Conservation (phyloP, 441 rosid species). For the Gossypium trilobum region DNA sequence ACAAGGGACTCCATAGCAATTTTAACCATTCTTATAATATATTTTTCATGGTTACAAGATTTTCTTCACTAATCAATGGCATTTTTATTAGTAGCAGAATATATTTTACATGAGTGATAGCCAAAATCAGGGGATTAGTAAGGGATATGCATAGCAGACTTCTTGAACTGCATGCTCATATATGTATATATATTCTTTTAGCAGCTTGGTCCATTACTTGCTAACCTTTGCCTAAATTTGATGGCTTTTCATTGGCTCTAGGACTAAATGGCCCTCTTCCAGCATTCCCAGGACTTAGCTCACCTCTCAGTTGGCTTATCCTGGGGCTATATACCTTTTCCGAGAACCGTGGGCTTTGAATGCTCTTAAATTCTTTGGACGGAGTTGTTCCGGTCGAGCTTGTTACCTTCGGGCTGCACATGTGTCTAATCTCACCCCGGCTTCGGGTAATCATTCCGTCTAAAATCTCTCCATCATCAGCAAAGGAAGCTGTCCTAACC, state of each 20-base stretch:
- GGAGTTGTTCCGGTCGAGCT: conserved; percentile 32
- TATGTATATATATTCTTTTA: neutral
- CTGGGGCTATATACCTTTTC: conserved; percentile 52
- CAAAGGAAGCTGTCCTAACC: conserved; percentile 46
- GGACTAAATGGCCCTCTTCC: conserved; percentile 53
- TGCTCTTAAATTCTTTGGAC: conserved; percentile 34
- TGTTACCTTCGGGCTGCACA: conserved; percentile 31
- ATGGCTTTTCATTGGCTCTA: conserved; percentile 39
- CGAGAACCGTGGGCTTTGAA: conserved; percentile 49
- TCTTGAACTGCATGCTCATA: neutral
- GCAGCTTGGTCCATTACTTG: neutral
- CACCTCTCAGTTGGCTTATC: conserved; percentile 43
- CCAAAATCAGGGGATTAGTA: neutral
- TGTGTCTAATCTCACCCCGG: conserved; percentile 51
- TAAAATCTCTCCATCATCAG: conserved; percentile 51
- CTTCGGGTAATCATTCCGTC: conserved; percentile 57
- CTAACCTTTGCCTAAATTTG: conserved; percentile 50
- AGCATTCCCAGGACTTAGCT: conserved; percentile 34
- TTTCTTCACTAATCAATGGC: neutral
- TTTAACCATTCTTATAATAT: neutral
- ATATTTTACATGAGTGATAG: neutral
- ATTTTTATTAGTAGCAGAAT: neutral
- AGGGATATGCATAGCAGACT: conserved; percentile 5
- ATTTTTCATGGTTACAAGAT: neutral
- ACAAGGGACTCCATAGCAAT: no score